Evolutionary conservation across 1,284 basidiomycete genomes (phyloP), one percentile per base, ranked within the genome.

Genomic region (Sutorius eximius): DNA sequence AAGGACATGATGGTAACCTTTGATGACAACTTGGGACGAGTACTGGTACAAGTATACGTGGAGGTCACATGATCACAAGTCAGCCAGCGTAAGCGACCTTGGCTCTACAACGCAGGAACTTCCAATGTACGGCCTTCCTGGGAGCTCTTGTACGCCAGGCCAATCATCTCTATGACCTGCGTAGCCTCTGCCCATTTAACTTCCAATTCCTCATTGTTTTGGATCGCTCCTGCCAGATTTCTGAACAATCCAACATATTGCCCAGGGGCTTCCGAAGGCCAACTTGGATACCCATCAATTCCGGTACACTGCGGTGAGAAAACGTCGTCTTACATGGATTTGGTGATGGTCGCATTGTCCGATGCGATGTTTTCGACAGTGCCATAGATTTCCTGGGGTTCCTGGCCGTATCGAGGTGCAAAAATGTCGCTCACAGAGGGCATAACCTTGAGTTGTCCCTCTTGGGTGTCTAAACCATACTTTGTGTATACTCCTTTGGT

Each of bases 401-500:
- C 89, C 47, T 70, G 71, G 5, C 83, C 85, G 60, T 78, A 86
- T 29, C 67, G 67, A 2, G 70, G 64, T 47, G 75, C 71, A 47
- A 79, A 70, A 52, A 86, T 81, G 15, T 71, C 74, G 13, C 65
- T 68, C n/a, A 82, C 80, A 11, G 71, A 64, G 11, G 77, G 64
- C 53, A 87, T 82, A 4, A 68, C 75, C 65, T 81, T 83, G 42
- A 87, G 76, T 55, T 85, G 82, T 56, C 84, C 83, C 71, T 93
- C 92, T 67, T 94, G 91, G 3, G 83, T 74, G 69, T 94, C 91
- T 40, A 92, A 70, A 2, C 90, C 91, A 64, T 79, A 82, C 71
- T 95, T 95, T 58, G 80, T 74, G 69, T 81, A 94, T 3, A 83
- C 82, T 32, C 89, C 93, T 58, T 80, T 78, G 22, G 82, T 83